Conservation (phyloP, 2,329 filamentous ascomycete species). For the Colletotrichum spaethianum region DNA sequence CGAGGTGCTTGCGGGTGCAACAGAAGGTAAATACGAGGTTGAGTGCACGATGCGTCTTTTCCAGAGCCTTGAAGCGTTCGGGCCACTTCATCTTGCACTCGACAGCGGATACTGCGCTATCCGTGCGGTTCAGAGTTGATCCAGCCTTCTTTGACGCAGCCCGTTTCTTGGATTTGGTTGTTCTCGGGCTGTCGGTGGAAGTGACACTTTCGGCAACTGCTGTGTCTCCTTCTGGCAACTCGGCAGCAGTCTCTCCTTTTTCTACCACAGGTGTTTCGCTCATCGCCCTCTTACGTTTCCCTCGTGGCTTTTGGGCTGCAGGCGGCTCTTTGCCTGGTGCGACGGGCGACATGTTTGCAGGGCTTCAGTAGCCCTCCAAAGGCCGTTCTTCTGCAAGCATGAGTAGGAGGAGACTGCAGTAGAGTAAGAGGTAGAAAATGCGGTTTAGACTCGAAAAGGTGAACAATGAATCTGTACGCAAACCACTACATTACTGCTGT, state of each 20-base stretch:
- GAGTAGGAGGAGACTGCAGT: background rate
- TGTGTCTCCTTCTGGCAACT: background rate
- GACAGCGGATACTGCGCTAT: conserved; percentile 36
- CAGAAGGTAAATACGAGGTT: conserved; percentile 97
- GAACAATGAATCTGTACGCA: too few relatives aligned
- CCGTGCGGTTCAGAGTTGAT: conserved; percentile 35
- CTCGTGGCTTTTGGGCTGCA: conserved; percentile 18
- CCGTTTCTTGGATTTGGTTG: conserved; percentile 21
- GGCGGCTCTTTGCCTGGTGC: background rate
- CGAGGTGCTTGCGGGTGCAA: conserved; percentile 90
- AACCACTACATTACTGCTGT: background rate
- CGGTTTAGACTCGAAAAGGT: too few relatives aligned
- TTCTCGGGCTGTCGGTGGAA: background rate
- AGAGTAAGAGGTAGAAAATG: too few relatives aligned
- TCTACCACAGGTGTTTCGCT: conserved; percentile 14
- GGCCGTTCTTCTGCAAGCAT: background rate
- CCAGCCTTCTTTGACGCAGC: conserved; percentile 39
- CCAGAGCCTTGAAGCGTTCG: conserved; percentile 78
- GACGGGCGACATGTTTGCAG: background rate
- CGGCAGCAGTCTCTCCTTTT: background rate
- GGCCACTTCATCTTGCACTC: conserved; percentile 75
- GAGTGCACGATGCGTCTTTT: conserved; percentile 84
- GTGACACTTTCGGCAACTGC: background rate
- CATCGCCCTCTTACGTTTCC: conserved; percentile 38
- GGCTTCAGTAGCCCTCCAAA: background rate